phyloP scores from a whole-genome alignment of 306 rosid species.

The Echinosophora koreensis region DNA sequence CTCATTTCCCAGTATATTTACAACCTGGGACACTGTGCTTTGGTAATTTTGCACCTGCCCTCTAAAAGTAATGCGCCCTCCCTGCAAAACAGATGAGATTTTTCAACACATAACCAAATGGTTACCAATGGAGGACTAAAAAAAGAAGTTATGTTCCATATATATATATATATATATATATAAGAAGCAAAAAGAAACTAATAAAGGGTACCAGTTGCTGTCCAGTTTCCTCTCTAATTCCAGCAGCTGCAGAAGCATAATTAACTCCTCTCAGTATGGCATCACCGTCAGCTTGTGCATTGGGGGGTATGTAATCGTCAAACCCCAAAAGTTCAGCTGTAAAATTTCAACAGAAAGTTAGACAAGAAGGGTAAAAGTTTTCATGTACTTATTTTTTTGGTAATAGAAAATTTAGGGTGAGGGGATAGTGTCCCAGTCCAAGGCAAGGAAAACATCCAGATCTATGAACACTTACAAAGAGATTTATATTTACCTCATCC shows the following conservation, averaged over 20 bases:
- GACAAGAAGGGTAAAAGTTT: background rate
- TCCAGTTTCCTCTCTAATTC: constrained; percentile 95
- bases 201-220: constrained; percentile 68
- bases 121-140: constrained; percentile 5
- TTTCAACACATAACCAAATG: background rate
- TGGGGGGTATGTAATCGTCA: constrained; percentile 59
- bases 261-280: constrained; percentile 82
- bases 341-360: constrained; percentile 31
- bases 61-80: constrained; percentile 74
- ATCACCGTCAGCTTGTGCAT: constrained; percentile 60
- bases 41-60: constrained; percentile 84
- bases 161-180: too few species aligned
- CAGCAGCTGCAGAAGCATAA: constrained; percentile 98
- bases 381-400: background rate
- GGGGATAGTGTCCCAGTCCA: too few species aligned
- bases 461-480: too few species aligned
- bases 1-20: constrained; percentile 70
- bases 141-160: background rate
- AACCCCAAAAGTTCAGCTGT: constrained; percentile 78
- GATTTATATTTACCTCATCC: too few species aligned
- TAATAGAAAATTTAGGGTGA: too few species aligned
- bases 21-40: constrained; percentile 72
- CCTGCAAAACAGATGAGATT: constrained; percentile 56
- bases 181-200: background rate
- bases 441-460: too few species aligned